phyloP scores from a whole-genome alignment of 116 monocot genomes.

The Iris pallida region DNA sequence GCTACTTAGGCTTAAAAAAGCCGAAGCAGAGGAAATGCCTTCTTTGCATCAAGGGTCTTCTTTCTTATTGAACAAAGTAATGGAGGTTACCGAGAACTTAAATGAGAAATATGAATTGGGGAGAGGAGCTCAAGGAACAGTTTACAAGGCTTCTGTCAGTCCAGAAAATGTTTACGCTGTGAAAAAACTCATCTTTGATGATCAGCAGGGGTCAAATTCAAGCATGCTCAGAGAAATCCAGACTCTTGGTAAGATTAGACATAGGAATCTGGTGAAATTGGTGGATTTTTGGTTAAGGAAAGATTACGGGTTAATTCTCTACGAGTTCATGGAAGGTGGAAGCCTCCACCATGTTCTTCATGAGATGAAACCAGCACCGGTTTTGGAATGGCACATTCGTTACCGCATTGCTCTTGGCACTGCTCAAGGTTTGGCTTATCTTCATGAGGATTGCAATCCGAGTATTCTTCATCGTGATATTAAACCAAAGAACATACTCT shows the following conservation, averaged over 20 bases:
- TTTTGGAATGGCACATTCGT: slow-evolving; percentile 55
- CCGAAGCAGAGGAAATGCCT: slow-evolving; percentile 6
- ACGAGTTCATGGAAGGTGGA: slow-evolving; percentile 82
- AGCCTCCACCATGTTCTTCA: slow-evolving; percentile 88
- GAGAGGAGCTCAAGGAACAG: slow-evolving; percentile 80
- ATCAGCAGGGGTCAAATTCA: slow-evolving; percentile 29
- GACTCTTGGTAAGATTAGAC: slow-evolving; percentile 66
- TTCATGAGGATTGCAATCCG: slow-evolving; percentile 79
- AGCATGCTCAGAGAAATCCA: slow-evolving; percentile 80
- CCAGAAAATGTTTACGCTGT: slow-evolving; percentile 62
- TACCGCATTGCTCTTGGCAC: slow-evolving; percentile 68
- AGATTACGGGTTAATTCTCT: slow-evolving; percentile 71
- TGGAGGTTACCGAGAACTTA: slow-evolving; percentile 81
- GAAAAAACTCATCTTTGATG: slow-evolving; percentile 55
- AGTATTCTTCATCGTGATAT: slow-evolving; percentile 82
- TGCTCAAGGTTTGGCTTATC: slow-evolving; percentile 75
- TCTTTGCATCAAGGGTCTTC: slow-evolving; percentile 56
- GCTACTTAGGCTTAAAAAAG: slow-evolving; percentile 15
- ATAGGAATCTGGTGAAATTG: slow-evolving; percentile 74
- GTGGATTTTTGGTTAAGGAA: slow-evolving; percentile 64
- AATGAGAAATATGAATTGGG: slow-evolving; percentile 56
- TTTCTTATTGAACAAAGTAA: slow-evolving; percentile 48
- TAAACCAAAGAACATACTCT: slow-evolving; percentile 83
- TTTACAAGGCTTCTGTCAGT: slow-evolving; percentile 62
- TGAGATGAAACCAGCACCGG: slow-evolving; percentile 40